These are phyloP conservation scores for Phytophthora pistaciae DNA, from an alignment of 352 stramenopile species.

Conservation along the genomic window DNA sequence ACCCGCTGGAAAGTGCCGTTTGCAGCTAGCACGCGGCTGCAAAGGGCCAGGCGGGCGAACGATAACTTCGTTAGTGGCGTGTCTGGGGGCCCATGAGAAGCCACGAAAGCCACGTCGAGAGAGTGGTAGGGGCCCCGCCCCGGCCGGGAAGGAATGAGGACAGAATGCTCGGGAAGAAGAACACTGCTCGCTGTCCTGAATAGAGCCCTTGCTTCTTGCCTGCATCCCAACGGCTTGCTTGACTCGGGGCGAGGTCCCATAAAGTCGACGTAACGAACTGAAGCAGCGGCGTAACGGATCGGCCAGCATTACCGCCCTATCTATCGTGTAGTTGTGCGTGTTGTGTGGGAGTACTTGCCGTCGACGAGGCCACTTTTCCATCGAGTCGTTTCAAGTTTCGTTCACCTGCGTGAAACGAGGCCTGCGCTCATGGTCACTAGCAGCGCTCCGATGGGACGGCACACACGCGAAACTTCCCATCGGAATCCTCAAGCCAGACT, in stretches of 20 bases:
- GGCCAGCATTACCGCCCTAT: conserved; percentile 9
- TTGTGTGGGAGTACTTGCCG: conserved; percentile 1
- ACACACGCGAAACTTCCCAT: conserved; percentile 45
- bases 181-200: conserved; percentile 6
- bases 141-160: conserved; percentile 15
- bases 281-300: conserved; percentile 36
- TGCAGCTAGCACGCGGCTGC: conserved; percentile 6
- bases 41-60: conserved; percentile 6
- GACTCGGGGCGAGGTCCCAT: conserved; percentile 19
- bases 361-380: conserved; percentile 14
- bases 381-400: conserved; percentile 41
- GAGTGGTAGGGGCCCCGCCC: conserved; percentile 2
- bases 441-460: conserved; percentile 28
- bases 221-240: conserved; percentile 24
- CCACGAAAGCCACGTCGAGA: conserved; percentile 14
- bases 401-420: conserved; percentile 32
- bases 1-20: conserved; percentile 30
- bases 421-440: conserved; percentile 33
- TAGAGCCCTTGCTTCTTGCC: not conserved
- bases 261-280: conserved; percentile 34
- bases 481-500: conserved; percentile 26
- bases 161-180: conserved; percentile 13
- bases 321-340: conserved; percentile 12
- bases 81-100: conserved; percentile 31
- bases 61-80: conserved; percentile 37